phyloP scores from a whole-genome alignment of 176 grass and related monocot species.

The Microstegium vimineum region DNA sequence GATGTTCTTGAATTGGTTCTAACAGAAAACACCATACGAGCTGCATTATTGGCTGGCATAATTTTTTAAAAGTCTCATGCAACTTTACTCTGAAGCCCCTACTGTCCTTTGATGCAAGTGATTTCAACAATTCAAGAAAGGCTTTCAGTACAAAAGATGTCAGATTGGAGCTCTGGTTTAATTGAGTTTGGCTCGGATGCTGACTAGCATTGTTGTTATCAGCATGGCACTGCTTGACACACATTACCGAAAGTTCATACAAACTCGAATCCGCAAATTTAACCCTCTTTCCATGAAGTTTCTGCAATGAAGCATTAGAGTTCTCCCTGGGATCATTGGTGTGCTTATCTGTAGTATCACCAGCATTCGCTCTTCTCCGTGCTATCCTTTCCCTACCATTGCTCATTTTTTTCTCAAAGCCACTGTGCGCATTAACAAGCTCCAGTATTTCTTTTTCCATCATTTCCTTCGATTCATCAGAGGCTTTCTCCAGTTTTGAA shows the following conservation, averaged over 20 bases:
- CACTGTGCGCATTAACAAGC: conserved; percentile 50
- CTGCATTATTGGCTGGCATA: conserved; percentile 61
- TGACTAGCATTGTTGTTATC: conserved; percentile 39
- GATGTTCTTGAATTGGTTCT: conserved; percentile 44
- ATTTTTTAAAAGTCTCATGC: conserved; percentile 46
- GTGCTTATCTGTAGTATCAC: conserved; percentile 40
- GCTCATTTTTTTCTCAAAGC: conserved; percentile 54
- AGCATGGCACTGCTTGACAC: conserved; percentile 43
- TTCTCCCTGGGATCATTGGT: conserved; percentile 37
- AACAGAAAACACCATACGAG: conserved; percentile 55
- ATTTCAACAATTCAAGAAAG: conserved; percentile 62
- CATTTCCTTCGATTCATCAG: conserved; percentile 44
- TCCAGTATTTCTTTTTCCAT: conserved; percentile 80
- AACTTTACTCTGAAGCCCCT: conserved; percentile 8
- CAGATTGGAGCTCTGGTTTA: conserved; percentile 34
- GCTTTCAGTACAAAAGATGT: conserved; percentile 68
- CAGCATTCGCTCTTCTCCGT: conserved; percentile 41
- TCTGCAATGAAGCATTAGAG: conserved; percentile 38
- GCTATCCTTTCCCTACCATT: conserved; percentile 40
- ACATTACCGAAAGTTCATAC: conserved; percentile 48
- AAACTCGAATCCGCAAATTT: conserved; percentile 59
- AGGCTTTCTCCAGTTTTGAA: conserved; percentile 53
- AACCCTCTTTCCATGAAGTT: conserved; percentile 51
- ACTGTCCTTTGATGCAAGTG: conserved; percentile 29
- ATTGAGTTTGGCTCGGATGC: conserved; percentile 48